Evolutionary conservation across 2,329 filamentous ascomycete genomes (phyloP), one percentile per base, ranked within the genome.

Genomic region (Beauveria sp.): DNA sequence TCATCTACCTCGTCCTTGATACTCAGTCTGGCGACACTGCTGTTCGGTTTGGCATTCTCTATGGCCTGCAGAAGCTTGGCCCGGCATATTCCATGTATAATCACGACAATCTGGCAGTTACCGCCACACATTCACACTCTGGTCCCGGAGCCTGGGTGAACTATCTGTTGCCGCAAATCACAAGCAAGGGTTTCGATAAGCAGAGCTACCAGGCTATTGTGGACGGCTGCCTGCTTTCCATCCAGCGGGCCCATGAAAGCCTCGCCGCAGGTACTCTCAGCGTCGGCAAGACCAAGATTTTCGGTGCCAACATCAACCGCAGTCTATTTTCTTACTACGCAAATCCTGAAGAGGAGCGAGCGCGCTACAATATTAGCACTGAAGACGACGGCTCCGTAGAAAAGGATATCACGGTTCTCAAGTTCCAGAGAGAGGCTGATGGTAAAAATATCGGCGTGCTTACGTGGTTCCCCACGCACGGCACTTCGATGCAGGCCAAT

Each of bases 131-230:
- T 71, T 93, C 90, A 2, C 92, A 97, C 75, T 88, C 91, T 20
- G 92, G 91, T 0, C 92, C 92, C 0, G 92, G 90, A 4, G 92
- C 89, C 18, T 97, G 91, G 91, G 80, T 94, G 70, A 96, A 96
- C 72, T 96, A 96, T 69, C 81, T 96, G 10, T 79, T 97, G 16
- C 92, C 92, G 10, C 92, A 96, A 70, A 88, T 96, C 67, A 93
- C 92, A 0, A 93, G 88, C 70, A 82, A 88, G 63, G 92, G 92
- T 0, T 96, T 96, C 68, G 84, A 92, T 72, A 86, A 86, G 70
- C 89, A 94, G 70, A 92, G 90, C 68, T 96, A 94, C 70, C 82
- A 86, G 65, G 92, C 92, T 43, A 91, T 96, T 64, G 91, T 97
- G 1, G 86, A 94, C 65, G 92, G 92, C 3, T 88, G 90, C 6